Evolutionary conservation across 2,329 filamentous ascomycete species (phyloP).

Genomic region (Harringtonia aguacate): DNA sequence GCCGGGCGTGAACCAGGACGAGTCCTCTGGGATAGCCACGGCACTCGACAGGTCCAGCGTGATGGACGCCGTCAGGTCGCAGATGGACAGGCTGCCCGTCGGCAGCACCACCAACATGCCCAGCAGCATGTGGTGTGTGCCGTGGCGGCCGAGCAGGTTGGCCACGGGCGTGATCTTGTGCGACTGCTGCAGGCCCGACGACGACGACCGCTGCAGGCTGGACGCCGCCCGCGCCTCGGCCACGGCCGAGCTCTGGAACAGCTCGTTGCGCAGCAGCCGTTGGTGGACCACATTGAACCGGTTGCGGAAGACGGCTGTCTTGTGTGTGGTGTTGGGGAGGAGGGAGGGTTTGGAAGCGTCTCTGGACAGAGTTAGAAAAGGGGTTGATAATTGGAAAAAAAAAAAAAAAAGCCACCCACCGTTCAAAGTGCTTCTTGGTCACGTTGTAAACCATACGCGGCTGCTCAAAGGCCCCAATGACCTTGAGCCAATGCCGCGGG

Average conservation of each 20-base stretch:
- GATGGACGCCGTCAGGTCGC: constrained; percentile 82
- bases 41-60: constrained; percentile 73
- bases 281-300: constrained; percentile 89
- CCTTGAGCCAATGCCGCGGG: constrained; percentile 71
- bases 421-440: constrained; percentile 83
- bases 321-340: constrained; percentile 68
- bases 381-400: constrained; percentile 8
- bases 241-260: constrained; percentile 76
- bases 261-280: constrained; percentile 81
- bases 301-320: constrained; percentile 78
- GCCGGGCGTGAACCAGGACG: constrained; percentile 85
- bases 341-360: constrained; percentile 55
- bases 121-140: constrained; percentile 74
- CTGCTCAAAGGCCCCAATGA: constrained; percentile 77
- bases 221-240: constrained; percentile 44
- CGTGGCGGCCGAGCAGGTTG: constrained; percentile 66
- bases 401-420: constrained; percentile 27
- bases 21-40: constrained; percentile 70
- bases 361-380: constrained; percentile 22
- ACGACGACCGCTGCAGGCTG: constrained; percentile 43
- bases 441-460: constrained; percentile 69
- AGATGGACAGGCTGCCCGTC: constrained; percentile 70
- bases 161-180: constrained; percentile 85
- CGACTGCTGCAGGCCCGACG: constrained; percentile 38
- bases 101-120: constrained; percentile 74